Percentiles rank a stretch among this genome's conserved stretches.
phyloP scores from a whole-genome alignment of 1,139 yeast species.

The Candida pseudoviswanathii region DNA sequence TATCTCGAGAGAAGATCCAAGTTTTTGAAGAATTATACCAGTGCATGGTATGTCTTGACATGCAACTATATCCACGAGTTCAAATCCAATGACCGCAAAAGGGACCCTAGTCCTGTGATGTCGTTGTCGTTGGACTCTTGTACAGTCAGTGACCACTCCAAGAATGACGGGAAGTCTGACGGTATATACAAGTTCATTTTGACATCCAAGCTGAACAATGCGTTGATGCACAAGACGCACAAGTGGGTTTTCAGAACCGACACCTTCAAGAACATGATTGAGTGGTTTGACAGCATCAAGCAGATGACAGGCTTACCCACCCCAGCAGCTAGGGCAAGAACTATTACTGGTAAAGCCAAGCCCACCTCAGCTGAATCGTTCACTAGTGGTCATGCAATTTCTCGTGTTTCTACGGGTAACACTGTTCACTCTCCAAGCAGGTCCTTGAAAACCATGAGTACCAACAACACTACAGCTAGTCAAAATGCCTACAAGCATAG shows the following conservation, averaged over 20 bases:
- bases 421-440: conserved; percentile 20
- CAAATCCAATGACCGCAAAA: conserved; percentile 78
- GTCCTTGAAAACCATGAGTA: conserved; percentile 28
- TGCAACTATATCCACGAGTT: conserved; percentile 89
- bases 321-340: conserved; percentile 51
- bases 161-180: conserved; percentile 61
- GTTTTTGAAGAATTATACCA: conserved; percentile 83
- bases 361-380: conserved; percentile 6
- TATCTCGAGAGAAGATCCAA: conserved; percentile 87
- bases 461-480: conserved; percentile 16
- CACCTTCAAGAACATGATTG: conserved; percentile 73
- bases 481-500: conserved; percentile 12
- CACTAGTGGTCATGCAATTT: conserved; percentile 7
- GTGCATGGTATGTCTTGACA: conserved; percentile 90
- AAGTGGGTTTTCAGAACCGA: conserved; percentile 93
- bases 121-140: conserved; percentile 83
- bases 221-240: conserved; percentile 73
- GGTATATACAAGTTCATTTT: conserved; percentile 78
- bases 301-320: conserved; percentile 60
- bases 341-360: conserved; percentile 11
- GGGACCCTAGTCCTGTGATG: conserved; percentile 85
- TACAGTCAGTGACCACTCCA: conserved; percentile 78
- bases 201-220: conserved; percentile 68
- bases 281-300: conserved; percentile 82
- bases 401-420: conserved; percentile 12